These are phyloP conservation scores for Protomyces inouyei DNA, from an alignment of 1,139 yeast genomes.

Conservation along the genomic window DNA sequence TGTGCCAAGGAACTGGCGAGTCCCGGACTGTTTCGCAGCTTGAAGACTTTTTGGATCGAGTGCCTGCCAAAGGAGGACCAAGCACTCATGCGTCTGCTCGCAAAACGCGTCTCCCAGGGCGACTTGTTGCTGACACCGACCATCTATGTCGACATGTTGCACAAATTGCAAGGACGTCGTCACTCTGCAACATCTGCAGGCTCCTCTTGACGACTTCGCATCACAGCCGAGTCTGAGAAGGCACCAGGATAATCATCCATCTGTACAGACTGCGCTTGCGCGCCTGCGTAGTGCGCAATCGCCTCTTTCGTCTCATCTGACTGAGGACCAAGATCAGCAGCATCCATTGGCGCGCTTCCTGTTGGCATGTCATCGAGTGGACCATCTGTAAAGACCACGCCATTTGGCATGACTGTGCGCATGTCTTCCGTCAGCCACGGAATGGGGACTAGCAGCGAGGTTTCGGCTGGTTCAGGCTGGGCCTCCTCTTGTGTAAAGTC, in stretches of 20 bases:
- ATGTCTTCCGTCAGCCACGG: constrained; percentile 10
- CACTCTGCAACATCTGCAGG: too few species aligned
- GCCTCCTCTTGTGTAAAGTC: constrained; percentile 2
- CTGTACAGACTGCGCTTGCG: background rate
- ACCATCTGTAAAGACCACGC: background rate
- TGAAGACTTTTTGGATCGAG: constrained; percentile 9
- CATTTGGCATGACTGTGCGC: constrained; percentile 7
- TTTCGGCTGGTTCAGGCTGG: background rate
- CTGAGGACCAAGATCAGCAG: constrained; percentile 21
- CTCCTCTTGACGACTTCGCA: too few species aligned
- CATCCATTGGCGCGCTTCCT: constrained; percentile 23
- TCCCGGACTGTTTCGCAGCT: background rate
- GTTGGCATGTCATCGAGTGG: background rate
- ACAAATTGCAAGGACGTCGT: background rate
- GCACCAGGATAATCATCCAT: background rate
- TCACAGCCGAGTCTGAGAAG: too few species aligned
- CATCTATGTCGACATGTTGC: background rate
- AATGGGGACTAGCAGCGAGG: constrained; percentile 14
- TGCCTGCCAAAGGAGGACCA: background rate
- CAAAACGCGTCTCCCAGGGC: background rate
- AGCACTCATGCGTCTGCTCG: background rate
- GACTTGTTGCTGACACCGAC: background rate
- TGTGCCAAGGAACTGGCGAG: background rate
- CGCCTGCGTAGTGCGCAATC: constrained; percentile 5
- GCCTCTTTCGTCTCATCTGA: constrained; percentile 9